Evolutionary conservation across 1,284 basidiomycete genomes (phyloP), one percentile per base, ranked within the genome.

Genomic region (Xerocomus nothofagi): DNA sequence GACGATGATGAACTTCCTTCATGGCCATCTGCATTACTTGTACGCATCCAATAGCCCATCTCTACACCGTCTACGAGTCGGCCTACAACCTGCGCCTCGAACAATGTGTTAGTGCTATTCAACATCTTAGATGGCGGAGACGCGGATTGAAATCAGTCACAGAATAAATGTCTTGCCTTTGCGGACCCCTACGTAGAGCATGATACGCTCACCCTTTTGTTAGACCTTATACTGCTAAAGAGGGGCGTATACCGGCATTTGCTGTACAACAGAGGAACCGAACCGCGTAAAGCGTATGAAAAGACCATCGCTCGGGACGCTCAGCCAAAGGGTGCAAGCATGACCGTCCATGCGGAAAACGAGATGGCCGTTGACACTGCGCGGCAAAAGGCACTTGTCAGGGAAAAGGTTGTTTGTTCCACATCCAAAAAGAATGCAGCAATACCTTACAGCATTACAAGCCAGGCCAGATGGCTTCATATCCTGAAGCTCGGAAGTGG

Each of bases 171-270:
- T 64, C 75, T 78, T 46, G 71, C 73, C 11, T 92, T 95, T 62
- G 86, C 86, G 1, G 93, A 97, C 67, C 91, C 90, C 50, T 91
- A 95, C 57, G 90, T 96, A 53, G 92, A 96, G 64, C 88, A 94
- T 56, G 91, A 93, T 56, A 72, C 78, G 0, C 72, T 94, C 44
- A 84, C 86, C 1, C 73, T 96, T 18, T 70, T 92, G 2, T 76
- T 96, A 38, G 93, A 96, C 68, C 75, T 96, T 9, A 88, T 96
- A 46, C 76, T 96, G 23, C 78, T 96, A 37, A 96, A 95, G 66
- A 78, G 89, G 18, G 84, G 84, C 20, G 93, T 95, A 1, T 96
- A 90, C 65, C 77, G 91, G 12, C 93, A 97, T 71, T 71, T 97
- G 21, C 72, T 97, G n/a, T 96, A 91, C 66, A 97, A 97, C 61